Evolutionary conservation across 2,329 filamentous ascomycete genomes (phyloP).

Genomic region (Botrytis pseudocinerea): DNA sequence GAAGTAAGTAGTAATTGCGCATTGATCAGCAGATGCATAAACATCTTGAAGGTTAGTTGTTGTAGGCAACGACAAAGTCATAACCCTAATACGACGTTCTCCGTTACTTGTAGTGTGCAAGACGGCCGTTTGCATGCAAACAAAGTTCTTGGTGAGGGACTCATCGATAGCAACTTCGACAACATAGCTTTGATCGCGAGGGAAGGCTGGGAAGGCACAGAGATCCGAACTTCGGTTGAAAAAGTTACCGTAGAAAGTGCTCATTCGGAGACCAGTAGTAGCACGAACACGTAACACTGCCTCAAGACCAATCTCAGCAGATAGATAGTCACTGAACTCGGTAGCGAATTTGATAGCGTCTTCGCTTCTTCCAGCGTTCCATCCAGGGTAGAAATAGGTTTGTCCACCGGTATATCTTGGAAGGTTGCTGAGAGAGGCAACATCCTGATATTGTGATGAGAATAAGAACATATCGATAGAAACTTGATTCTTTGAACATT

Average conservation of each 20-base stretch:
- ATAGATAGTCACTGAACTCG: conserved; percentile 96
- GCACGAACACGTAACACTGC: conserved; percentile 94
- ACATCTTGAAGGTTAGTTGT: conserved; percentile 87
- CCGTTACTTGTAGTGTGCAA: conserved; percentile 98
- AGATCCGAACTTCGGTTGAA: conserved; percentile 98
- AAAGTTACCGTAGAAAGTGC: conserved; percentile 98
- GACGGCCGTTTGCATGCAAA: conserved; percentile 91
- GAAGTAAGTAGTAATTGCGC: conserved; percentile 90
- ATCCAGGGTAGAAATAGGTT: conserved; percentile 96
- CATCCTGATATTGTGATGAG: conserved; percentile 94
- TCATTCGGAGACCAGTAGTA: conserved; percentile 93
- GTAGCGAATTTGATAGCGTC: conserved; percentile 97
- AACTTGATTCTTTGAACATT: conserved; percentile 98
- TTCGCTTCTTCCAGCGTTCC: conserved; percentile 90
- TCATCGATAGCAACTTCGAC: conserved; percentile 98
- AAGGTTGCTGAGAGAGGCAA: conserved; percentile 92
- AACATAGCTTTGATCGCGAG: conserved; percentile 94
- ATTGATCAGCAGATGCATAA: conserved; percentile 93
- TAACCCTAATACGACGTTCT: conserved; percentile 88
- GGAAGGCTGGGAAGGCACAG: conserved; percentile 97
- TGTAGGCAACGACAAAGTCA: conserved; percentile 90
- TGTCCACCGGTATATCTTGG: conserved; percentile 96
- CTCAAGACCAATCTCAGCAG: conserved; percentile 91
- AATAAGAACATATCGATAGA: conserved; percentile 99
- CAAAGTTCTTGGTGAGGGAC: conserved; percentile 83